A percentile compares a stretch with the other conserved stretches of the same genome.
Conservation (phyloP, 805 yeast species). For the Ogataea siamensis region DNA sequence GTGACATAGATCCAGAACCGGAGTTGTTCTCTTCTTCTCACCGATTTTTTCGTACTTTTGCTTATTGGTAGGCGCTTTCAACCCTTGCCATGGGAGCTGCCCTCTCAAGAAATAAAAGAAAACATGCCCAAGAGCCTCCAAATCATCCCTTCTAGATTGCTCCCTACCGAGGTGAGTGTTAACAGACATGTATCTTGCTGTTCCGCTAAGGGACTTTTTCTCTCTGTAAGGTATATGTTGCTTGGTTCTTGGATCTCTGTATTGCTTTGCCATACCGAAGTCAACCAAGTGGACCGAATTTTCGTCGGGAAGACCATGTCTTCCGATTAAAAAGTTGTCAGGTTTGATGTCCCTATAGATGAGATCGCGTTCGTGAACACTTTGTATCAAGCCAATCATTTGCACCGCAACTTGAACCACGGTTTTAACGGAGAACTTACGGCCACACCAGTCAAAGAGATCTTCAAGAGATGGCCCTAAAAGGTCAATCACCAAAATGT, state of each 20-base stretch:
- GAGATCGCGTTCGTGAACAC: constrained; percentile 83
- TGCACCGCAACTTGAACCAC: constrained; percentile 93
- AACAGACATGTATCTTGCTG: constrained; percentile 98
- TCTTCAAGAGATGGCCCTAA: constrained; percentile 96
- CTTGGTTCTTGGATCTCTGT: constrained; percentile 93
- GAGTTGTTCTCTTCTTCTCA: constrained; percentile 89
- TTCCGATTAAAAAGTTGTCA: constrained; percentile 91
- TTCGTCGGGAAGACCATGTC: constrained; percentile 80
- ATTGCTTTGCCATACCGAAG: constrained; percentile 98
- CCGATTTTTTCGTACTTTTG: constrained; percentile 98
- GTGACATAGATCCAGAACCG: constrained; percentile 78
- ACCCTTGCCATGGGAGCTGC: constrained; percentile 97
- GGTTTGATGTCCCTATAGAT: constrained; percentile 98
- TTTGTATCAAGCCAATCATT: constrained; percentile 84
- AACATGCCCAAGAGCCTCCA: constrained; percentile 95
- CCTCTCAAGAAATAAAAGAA: constrained; percentile 94
- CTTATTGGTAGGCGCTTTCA: constrained; percentile 96
- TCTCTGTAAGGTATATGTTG: constrained; percentile 96
- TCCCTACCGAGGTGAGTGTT: constrained; percentile 97
- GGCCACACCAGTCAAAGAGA: constrained; percentile 96
- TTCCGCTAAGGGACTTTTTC: constrained; percentile 92
- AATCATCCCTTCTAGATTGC: constrained; percentile 93
- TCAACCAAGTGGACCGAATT: constrained; percentile 88
- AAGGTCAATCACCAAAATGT: constrained; percentile 88
- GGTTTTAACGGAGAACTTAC: constrained; percentile 82